Base-by-base conservation (phyloP, 208 protist species). In the Crithidia expoeki region DNA sequence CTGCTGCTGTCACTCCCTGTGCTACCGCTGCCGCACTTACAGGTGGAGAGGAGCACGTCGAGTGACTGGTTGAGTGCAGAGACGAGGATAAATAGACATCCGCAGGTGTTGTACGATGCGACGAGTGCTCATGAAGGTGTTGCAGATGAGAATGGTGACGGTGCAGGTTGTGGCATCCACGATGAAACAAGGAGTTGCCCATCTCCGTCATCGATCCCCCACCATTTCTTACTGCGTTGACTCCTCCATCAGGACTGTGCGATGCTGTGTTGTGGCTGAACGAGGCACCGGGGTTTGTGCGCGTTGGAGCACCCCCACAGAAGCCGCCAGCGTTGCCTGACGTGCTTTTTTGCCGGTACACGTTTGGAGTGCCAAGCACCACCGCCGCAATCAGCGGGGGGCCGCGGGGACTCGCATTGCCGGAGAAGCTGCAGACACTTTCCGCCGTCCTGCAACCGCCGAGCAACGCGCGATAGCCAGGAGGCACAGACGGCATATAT, bases 331-430 rank as follows among this genome's bases (percentile, higher is more conserved):
- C 12, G 21, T 9, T 32, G 2, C 27, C 17, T 46, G 14, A 19
- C 14, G 12, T 33, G 27, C 33, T 49, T 36, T 50, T 76, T 21
- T 52, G 53, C 17, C 63, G 71, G 56, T 76, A 66, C 3, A 53
- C 10, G 46, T 25, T 60, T 2, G 71, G 71, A 30, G 71, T 76
- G 47, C 71, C 63, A 42, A 76, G 61, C 56, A 66, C 57, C 44
- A 76, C 71, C 23, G 63, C 63, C 33, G 63, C 71, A 11, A 70
- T 27, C 17, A 70, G 38, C 25, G 32, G 47, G 9, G 55, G 38
- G 6, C 60, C 44, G 56, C 47, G 36, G 10, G 32, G 19, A 44
- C 55, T 62, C 7, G 21, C 36, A 19, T 11, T 25, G 25, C 47
- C 49, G 0, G 52, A 16, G 34, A 50, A 9, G 5, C 55, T 30